Conservation (phyloP, 1,139 yeast genomes). For the Kluyveromyces marxianus region DNA sequence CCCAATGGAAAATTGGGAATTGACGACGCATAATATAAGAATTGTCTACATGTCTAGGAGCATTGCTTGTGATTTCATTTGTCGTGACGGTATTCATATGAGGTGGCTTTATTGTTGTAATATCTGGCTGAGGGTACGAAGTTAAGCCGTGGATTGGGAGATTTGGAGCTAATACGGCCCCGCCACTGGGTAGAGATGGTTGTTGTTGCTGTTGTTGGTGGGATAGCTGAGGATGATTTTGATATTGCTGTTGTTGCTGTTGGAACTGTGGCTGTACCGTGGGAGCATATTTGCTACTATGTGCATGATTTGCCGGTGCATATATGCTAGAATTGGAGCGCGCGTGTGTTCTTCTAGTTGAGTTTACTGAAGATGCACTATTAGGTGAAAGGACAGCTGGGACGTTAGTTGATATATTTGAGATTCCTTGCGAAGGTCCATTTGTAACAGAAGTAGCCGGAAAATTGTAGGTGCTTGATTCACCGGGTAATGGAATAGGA, state of each 20-base stretch:
- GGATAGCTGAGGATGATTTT: not conserved
- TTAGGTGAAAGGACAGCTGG: constrained; percentile 11
- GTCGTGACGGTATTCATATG: not conserved
- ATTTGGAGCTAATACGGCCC: not conserved
- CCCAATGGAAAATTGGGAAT: constrained; percentile 72
- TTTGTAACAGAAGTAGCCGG: not conserved
- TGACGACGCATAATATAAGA: constrained; percentile 42
- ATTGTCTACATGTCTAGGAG: constrained; percentile 13
- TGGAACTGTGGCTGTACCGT: constrained; percentile 33
- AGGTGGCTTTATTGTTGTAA: not conserved
- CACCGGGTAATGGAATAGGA: not conserved
- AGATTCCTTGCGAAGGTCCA: too few species aligned
- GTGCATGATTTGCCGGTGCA: constrained; percentile 26
- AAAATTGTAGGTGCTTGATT: not conserved
- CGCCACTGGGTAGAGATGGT: not conserved
- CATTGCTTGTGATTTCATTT: not conserved
- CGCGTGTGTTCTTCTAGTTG: constrained; percentile 19
- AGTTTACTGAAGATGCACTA: not conserved
- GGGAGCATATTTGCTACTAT: constrained; percentile 34
- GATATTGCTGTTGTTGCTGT: constrained; percentile 7
- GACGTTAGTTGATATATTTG: not conserved
- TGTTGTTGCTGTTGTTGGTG: constrained; percentile 2
- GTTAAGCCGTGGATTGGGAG: not conserved
- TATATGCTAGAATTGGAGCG: constrained; percentile 28
- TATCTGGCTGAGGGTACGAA: too few species aligned